Conservation (phyloP, 1,284 basidiomycete genomes). For the Rhodotorula sp. region DNA sequence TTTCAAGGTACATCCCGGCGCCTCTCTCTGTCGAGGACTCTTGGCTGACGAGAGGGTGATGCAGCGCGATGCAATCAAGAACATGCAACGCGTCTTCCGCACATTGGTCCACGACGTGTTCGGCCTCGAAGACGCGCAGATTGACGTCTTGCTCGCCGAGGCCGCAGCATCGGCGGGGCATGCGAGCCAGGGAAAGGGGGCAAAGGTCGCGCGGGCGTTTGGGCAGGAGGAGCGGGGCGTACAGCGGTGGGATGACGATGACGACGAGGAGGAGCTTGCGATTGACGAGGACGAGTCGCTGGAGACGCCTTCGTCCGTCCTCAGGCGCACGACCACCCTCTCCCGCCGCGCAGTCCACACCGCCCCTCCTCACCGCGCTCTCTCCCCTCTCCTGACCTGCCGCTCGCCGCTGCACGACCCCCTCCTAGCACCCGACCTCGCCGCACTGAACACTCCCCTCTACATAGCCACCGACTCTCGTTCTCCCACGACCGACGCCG, state of each 20-base stretch:
- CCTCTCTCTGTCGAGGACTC: neutral
- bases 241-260: neutral
- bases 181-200: neutral
- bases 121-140: conserved; percentile 8
- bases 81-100: conserved; percentile 28
- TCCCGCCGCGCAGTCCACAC: neutral
- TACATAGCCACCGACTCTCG: conserved; percentile 42
- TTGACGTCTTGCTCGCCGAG: conserved; percentile 7
- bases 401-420: conserved; percentile 22
- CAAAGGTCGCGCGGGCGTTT: neutral
- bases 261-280: neutral
- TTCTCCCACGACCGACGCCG: conserved; percentile 19
- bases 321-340: neutral
- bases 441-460: conserved; percentile 36
- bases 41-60: no score
- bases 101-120: conserved; percentile 14
- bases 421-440: conserved; percentile 1
- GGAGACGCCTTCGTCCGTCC: neutral
- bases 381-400: conserved; percentile 24
- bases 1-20: conserved; percentile 16
- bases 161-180: neutral
- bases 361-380: conserved; percentile 1
- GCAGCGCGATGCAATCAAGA: neutral
- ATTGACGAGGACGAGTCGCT: neutral
- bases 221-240: neutral